Conservation (phyloP, 2,329 filamentous ascomycete species). For the Leptographium flavum region DNA sequence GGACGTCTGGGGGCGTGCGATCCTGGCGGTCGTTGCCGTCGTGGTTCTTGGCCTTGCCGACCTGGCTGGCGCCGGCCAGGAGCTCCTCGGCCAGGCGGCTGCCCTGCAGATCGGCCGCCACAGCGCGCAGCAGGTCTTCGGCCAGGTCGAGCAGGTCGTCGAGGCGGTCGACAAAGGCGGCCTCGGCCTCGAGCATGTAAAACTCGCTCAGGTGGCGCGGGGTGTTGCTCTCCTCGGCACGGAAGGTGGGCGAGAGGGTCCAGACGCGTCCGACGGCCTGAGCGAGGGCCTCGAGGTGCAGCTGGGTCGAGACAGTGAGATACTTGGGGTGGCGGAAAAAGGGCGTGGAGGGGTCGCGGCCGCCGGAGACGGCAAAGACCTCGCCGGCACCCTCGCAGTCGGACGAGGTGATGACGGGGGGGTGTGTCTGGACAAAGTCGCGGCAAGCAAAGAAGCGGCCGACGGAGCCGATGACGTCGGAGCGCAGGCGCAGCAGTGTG, state of each 20-base stretch:
- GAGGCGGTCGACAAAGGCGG: slow-evolving; percentile 62
- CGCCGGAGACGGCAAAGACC: slow-evolving; percentile 57
- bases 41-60: too few relatives aligned
- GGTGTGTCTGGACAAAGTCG: slow-evolving; percentile 71
- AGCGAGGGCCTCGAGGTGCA: slow-evolving; percentile 84
- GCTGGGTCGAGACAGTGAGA: slow-evolving; percentile 84
- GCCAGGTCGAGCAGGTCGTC: slow-evolving; percentile 62
- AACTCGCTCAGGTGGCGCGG: slow-evolving; percentile 92
- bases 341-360: slow-evolving; percentile 13
- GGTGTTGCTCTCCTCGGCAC: slow-evolving; percentile 87
- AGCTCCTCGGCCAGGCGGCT: slow-evolving; percentile 32
- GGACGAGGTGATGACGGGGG: slow-evolving; percentile 88
- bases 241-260: slow-evolving; percentile 86
- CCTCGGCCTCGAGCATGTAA: slow-evolving; percentile 94
- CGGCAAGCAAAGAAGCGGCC: slow-evolving; percentile 60
- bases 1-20: not conserved
- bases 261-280: slow-evolving; percentile 84
- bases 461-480: slow-evolving; percentile 59
- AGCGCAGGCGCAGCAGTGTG: slow-evolving; percentile 67
- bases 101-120: slow-evolving; percentile 24
- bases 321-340: slow-evolving; percentile 90
- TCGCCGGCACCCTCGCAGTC: slow-evolving; percentile 96
- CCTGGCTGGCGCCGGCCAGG: slow-evolving; percentile 19
- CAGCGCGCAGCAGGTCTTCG: slow-evolving; percentile 57
- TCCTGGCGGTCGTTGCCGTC: slow-evolving; percentile 7